Evolutionary conservation across 2,329 filamentous ascomycete species (phyloP).

Genomic region (Paraconiothyrium sp.): DNA sequence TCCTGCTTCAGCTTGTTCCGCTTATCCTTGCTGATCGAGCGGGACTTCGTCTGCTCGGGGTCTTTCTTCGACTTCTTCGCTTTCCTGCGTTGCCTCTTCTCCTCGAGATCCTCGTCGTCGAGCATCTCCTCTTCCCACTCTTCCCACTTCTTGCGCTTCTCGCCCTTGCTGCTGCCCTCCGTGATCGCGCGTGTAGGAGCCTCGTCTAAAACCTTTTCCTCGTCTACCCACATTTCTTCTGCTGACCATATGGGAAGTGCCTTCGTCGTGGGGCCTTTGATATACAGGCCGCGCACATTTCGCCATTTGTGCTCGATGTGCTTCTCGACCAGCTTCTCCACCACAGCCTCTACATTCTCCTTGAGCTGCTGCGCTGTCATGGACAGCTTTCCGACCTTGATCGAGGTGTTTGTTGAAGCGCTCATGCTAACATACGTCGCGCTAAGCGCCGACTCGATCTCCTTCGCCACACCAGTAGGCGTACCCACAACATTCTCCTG

Average conservation of each 20-base stretch:
- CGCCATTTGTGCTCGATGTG: conserved; percentile 88
- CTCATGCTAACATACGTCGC: conserved; percentile 83
- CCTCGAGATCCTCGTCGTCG: conserved; percentile 44
- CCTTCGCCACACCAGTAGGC: conserved; percentile 75
- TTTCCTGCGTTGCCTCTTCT: conserved; percentile 48
- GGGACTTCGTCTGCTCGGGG: conserved; percentile 35
- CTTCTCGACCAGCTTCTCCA: conserved; percentile 72
- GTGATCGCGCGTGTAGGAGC: conserved; percentile 47
- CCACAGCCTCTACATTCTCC: conserved; percentile 80
- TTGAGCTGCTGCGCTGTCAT: conserved; percentile 80
- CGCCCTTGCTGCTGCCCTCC: conserved; percentile 34
- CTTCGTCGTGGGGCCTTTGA: conserved; percentile 90
- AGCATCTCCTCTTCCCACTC: conserved; percentile 51
- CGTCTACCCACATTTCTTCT: conserved; percentile 88
- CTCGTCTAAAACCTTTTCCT: conserved; percentile 73
- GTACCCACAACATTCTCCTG: conserved; percentile 59
- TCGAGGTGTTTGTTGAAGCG: conserved; percentile 79
- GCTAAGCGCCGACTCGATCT: conserved; percentile 80
- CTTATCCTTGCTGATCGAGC: conserved; percentile 56
- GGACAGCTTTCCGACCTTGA: conserved; percentile 79
- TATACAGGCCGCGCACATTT: conserved; percentile 82
- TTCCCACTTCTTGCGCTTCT: conserved; percentile 51
- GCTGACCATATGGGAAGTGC: conserved; percentile 95
- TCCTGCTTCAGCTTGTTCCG: conserved; percentile 60
- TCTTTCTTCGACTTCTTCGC: conserved; percentile 62